A percentile compares a stretch with the other conserved stretches of the same genome.
phyloP scores from a whole-genome alignment of 2,329 filamentous ascomycete species.

The Hymenoscyphus infarciens region DNA sequence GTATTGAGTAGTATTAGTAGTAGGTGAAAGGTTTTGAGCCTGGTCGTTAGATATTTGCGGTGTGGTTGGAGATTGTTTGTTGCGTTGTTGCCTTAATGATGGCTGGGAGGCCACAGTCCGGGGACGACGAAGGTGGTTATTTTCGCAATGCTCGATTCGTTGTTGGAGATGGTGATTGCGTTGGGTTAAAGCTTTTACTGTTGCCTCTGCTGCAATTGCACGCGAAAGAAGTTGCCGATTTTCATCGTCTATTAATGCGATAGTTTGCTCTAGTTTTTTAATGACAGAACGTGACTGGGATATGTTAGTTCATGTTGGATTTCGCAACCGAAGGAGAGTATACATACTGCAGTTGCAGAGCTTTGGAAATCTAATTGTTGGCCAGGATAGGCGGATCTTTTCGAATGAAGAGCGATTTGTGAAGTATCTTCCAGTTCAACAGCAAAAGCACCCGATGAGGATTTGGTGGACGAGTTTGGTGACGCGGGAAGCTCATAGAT shows the following conservation, averaged over 20 bases:
- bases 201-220: slow-evolving; percentile 28
- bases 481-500: slow-evolving; percentile 11
- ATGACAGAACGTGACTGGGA: slow-evolving; percentile 25
- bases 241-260: slow-evolving; percentile 29
- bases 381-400: slow-evolving; percentile 15
- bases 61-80: neutral
- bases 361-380: slow-evolving; percentile 13
- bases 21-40: neutral
- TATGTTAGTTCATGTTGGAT: slow-evolving; percentile 5
- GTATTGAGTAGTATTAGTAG: neutral
- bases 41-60: neutral
- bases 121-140: slow-evolving; percentile 18
- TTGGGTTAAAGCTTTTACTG: slow-evolving; percentile 24
- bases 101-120: slow-evolving; percentile 7
- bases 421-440: slow-evolving; percentile 32
- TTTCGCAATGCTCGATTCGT: slow-evolving; percentile 23
- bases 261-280: slow-evolving; percentile 27
- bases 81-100: slow-evolving; percentile 5
- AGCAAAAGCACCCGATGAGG: slow-evolving; percentile 23
- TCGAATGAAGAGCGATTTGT: slow-evolving; percentile 12
- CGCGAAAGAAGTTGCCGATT: slow-evolving; percentile 26
- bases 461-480: slow-evolving; percentile 14
- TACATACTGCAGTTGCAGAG: slow-evolving; percentile 11
- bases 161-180: slow-evolving; percentile 26
- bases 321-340: neutral